phyloP scores from a whole-genome alignment of 2,329 filamentous ascomycete genomes.

The Penicillium sclerotiorum region DNA sequence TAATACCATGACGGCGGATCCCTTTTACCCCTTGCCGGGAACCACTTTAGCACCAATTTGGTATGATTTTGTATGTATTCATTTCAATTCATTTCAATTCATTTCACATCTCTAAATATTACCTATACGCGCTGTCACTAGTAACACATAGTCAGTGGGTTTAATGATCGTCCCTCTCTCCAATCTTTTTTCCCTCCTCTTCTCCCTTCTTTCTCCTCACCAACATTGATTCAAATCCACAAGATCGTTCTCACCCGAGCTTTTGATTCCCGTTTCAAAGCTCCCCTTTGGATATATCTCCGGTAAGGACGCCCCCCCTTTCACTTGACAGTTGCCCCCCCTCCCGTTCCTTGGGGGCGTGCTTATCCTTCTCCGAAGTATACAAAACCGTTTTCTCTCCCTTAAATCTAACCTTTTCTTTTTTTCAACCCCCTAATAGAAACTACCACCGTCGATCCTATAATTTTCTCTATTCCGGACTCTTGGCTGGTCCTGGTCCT shows the following conservation, averaged over 20 bases:
- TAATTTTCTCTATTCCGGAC: background rate
- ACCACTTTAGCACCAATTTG: too few relatives aligned
- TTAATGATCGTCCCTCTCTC: conserved; percentile 16
- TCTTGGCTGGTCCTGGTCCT: conserved; percentile 34
- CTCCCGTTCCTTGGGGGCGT: conserved; percentile 8
- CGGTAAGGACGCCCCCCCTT: conserved; percentile 2
- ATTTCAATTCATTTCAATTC: too few relatives aligned
- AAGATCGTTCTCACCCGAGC: too few relatives aligned
- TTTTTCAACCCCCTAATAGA: background rate
- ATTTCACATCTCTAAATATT: background rate
- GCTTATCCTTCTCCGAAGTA: conserved; percentile 8
- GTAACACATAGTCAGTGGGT: conserved; percentile 11
- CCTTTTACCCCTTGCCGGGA: too few relatives aligned
- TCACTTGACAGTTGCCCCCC: conserved; percentile 1
- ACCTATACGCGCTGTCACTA: background rate
- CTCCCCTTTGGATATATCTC: conserved; percentile 5
- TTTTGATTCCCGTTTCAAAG: background rate
- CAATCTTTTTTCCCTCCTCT: conserved; percentile 9
- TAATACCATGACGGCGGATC: too few relatives aligned
- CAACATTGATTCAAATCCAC: too few relatives aligned
- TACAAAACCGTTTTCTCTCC: background rate
- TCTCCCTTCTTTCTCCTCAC: background rate
- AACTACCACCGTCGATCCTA: background rate
- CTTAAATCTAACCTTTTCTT: background rate
- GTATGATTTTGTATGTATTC: too few relatives aligned